phyloP scores from a whole-genome alignment of 306 rosid genomes.

The Macrotyloma uniflorum region DNA sequence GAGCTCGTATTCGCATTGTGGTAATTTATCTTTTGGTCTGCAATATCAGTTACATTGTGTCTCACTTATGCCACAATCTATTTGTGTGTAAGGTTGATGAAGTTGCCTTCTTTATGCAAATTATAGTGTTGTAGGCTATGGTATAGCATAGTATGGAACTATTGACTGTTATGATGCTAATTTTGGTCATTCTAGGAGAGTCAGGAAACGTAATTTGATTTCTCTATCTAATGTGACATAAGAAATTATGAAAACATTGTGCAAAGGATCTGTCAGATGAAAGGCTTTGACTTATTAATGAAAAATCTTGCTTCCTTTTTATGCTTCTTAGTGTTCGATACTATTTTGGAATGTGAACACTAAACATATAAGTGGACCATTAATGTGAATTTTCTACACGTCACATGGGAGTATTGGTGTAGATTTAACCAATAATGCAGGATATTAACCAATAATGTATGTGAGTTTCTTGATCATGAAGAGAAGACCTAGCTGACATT shows the following conservation, averaged over 20 bases:
- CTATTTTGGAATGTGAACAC: conserved; percentile 11
- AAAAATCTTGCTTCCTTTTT: conserved; percentile 1
- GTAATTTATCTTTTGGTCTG: conserved; percentile 48
- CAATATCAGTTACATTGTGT: conserved; percentile 22
- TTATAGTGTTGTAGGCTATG: neutral
- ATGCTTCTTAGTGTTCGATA: conserved; percentile 1
- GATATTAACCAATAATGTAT: no score
- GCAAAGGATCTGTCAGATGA: conserved; percentile 5
- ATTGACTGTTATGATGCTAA: conserved; percentile 13
- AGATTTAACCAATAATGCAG: no score
- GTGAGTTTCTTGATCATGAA: neutral
- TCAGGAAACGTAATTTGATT: conserved; percentile 7
- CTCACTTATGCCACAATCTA: conserved; percentile 12
- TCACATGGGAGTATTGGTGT: no score
- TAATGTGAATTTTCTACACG: no score
- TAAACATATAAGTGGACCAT: neutral
- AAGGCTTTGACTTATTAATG: conserved; percentile 1
- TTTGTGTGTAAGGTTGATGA: conserved; percentile 16
- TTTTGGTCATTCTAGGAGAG: conserved; percentile 11
- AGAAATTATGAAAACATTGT: neutral
- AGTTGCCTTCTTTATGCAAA: conserved; percentile 14
- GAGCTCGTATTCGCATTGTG: conserved; percentile 85
- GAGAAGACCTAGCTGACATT: conserved; percentile 27
- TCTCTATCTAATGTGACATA: neutral
- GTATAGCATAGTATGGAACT: neutral